A percentile compares a stretch with the other conserved stretches of the same genome.
Conservation (phyloP, 2,329 filamentous ascomycete genomes). For the Chrysoporthe cubensis region DNA sequence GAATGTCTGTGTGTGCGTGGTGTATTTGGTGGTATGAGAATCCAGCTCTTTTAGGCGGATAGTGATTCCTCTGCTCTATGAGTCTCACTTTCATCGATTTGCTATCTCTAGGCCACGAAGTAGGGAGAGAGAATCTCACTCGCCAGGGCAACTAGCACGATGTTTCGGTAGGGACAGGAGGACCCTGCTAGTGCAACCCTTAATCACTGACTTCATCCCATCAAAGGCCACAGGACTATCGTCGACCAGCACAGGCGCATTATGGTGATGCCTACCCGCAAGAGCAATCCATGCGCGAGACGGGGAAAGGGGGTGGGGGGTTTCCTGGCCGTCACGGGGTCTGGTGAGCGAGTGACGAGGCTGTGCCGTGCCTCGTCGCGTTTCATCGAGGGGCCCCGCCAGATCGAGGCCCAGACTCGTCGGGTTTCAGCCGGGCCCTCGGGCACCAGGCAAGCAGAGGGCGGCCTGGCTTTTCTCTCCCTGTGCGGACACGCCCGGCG, state of each 20-base stretch:
- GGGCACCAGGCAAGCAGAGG: background rate
- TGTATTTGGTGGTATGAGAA: too few species aligned
- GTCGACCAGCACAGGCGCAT: background rate
- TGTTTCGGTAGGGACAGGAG: background rate
- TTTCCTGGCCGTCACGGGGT: too few species aligned
- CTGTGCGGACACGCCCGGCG: too few species aligned
- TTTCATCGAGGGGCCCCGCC: constrained; percentile 17
- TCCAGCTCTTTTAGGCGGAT: too few species aligned
- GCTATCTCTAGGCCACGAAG: too few species aligned
- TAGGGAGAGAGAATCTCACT: too few species aligned
- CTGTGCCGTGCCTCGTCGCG: background rate
- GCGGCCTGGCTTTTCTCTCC: background rate
- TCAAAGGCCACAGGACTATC: background rate
- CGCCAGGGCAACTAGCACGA: background rate
- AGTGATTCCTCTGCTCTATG: too few species aligned
- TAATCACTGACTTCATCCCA: background rate
- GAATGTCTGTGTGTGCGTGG: too few species aligned
- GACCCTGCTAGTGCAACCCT: background rate
- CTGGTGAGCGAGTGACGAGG: too few species aligned
- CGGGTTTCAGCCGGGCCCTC: constrained; percentile 23
- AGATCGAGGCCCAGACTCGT: constrained; percentile 21
- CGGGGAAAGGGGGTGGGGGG: background rate
- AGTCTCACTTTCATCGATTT: too few species aligned
- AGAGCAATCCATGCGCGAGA: background rate
- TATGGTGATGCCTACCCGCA: too few species aligned